Evolutionary conservation across 805 yeast species (phyloP).

Genomic region (Saturnispora ahearnii): DNA sequence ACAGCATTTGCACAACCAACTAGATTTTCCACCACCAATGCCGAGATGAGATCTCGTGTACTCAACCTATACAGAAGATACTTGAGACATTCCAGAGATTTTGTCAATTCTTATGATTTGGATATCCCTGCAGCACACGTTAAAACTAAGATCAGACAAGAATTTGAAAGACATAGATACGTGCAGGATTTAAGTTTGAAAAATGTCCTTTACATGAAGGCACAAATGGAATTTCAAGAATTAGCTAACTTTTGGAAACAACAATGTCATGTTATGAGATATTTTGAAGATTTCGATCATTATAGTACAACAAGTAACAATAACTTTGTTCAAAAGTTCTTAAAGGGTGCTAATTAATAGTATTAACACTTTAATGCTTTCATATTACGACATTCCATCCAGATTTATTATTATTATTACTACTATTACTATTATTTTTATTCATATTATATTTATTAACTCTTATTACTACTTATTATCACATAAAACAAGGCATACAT

Average conservation of each 20-base stretch:
- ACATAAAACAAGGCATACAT: too few species aligned
- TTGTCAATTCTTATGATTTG: conserved; percentile 56
- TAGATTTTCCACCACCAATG: conserved; percentile 49
- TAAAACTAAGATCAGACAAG: conserved; percentile 80
- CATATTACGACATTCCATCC: conserved; percentile 23
- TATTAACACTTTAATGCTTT: conserved; percentile 15
- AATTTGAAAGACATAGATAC: conserved; percentile 75
- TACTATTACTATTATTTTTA: neutral
- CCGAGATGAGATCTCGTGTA: conserved; percentile 56
- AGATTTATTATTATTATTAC: neutral
- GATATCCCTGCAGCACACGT: conserved; percentile 72
- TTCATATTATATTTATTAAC: conserved; percentile 1
- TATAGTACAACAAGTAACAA: conserved; percentile 48
- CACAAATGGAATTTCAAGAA: conserved; percentile 88
- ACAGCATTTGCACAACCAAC: conserved; percentile 83
- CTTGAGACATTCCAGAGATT: conserved; percentile 44
- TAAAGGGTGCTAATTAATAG: conserved; percentile 42
- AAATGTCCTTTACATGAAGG: conserved; percentile 68
- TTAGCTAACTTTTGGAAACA: conserved; percentile 86
- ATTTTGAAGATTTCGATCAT: conserved; percentile 58
- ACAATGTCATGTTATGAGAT: conserved; percentile 73
- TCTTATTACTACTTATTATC: too few species aligned
- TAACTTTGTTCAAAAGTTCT: conserved; percentile 63
- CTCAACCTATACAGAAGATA: conserved; percentile 66
- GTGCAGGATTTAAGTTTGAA: conserved; percentile 56